Base-by-base conservation (phyloP, 179 eudicot genomes). In the Silene coronaria region DNA sequence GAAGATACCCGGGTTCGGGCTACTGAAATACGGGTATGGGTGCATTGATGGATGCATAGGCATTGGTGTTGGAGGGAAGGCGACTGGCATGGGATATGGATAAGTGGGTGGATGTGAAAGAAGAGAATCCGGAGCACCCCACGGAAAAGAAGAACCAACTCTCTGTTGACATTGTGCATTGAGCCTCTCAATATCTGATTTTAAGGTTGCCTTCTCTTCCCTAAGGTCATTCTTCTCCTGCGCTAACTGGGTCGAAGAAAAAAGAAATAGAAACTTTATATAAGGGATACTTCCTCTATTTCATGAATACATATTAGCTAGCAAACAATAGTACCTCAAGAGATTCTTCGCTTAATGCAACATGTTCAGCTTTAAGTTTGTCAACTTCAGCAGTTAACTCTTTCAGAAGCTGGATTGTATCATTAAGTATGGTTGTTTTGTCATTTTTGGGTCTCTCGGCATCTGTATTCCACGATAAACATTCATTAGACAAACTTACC, bases 401-500 rank as follows among this genome's bases (percentile, higher is more conserved):
- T 81, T 81, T 90, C 71, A 90, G 84, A 74, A 91, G 76, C 85
- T 88, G 95, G 72, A 90, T 76, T 26, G 97, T 86, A 70, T 91
- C 97, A 17, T 78, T 77, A 8, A 91, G 86, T 78, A 91, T 90
- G 78, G 97, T 84, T 76, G 88, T 91, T 82, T 91, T 91, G 85
- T 90, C 97, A 76, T 88, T 87, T 77, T 86, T 91, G 48, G 97
- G 97, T 78, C 95, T 86, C 42, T 88, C 97, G 28, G 87, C 84
- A 76, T 91, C 97, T 91, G 91, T 85, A 69, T 71, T 67, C 55
- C 36, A 70, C 28, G 48, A 71, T 59, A n/a, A 66, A 63, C 53
- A 71, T 34, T 61, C 30, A 73, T n/a, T n/a, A 30, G 6, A 26
- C 70, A 30, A 59, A 46, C 27, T 62, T 51, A 17, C 21, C 22